A percentile compares a stretch with the other conserved stretches of the same genome.
These are phyloP conservation scores for Phytophthora foliorum DNA, from an alignment of 352 stramenopile species.

Conservation along the genomic window DNA sequence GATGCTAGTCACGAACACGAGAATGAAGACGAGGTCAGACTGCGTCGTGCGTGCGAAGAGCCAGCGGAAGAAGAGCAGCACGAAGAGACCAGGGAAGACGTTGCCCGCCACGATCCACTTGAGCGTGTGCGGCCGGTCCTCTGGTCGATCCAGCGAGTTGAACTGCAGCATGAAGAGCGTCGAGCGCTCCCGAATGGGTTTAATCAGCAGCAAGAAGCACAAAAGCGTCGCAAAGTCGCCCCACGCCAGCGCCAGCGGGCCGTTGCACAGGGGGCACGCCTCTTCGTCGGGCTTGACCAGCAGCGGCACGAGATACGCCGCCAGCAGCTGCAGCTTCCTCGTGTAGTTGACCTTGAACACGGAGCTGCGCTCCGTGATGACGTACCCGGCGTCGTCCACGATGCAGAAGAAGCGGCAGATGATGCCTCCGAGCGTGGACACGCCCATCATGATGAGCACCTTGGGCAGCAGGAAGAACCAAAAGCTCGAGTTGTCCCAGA, in stretches of 20 bases:
- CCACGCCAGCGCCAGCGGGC: conserved; percentile 76
- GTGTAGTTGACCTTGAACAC: conserved; percentile 92
- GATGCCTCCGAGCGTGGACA: conserved; percentile 81
- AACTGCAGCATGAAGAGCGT: conserved; percentile 92
- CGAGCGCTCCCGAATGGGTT: conserved; percentile 80
- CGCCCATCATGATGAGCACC: conserved; percentile 82
- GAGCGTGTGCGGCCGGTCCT: conserved; percentile 82
- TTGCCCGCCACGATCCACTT: conserved; percentile 88
- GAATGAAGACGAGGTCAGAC: conserved; percentile 80
- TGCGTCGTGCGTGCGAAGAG: conserved; percentile 83
- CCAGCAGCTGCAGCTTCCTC: conserved; percentile 82
- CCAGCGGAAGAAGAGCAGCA: conserved; percentile 90
- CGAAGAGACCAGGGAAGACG: conserved; percentile 82
- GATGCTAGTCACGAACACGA: conserved; percentile 87
- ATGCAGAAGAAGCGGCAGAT: conserved; percentile 87
- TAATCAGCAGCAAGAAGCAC: conserved; percentile 86
- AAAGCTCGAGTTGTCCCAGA: conserved; percentile 78
- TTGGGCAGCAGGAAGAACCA: conserved; percentile 87
- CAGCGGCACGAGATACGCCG: conserved; percentile 83
- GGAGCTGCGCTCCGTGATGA: conserved; percentile 85
- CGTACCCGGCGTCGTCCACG: conserved; percentile 85
- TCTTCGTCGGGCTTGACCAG: conserved; percentile 73
- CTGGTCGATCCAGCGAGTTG: conserved; percentile 86
- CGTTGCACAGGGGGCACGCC: conserved; percentile 50
- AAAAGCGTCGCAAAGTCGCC: conserved; percentile 87